Evolutionary conservation across 2,329 filamentous ascomycete genomes (phyloP).

Genomic region (Scopulariopsis brevicaulis): DNA sequence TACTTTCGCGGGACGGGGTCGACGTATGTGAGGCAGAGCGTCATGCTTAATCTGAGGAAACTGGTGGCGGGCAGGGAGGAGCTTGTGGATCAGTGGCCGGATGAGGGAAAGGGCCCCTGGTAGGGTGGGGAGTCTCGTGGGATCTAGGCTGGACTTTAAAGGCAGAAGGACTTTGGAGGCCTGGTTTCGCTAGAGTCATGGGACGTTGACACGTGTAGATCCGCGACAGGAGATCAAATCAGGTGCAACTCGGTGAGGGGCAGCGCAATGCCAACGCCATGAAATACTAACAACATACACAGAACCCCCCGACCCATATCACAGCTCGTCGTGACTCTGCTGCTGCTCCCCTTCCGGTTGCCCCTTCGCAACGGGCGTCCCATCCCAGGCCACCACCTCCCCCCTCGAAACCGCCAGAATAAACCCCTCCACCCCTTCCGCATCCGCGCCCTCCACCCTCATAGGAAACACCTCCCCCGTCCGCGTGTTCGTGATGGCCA

Average conservation of each 20-base stretch:
- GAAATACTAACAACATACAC: too few species aligned
- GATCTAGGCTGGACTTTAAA: too few species aligned
- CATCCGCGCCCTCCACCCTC: constrained; percentile 16
- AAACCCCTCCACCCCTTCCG: constrained; percentile 26
- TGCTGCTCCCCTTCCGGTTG: background rate
- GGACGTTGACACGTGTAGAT: too few species aligned
- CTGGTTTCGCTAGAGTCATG: too few species aligned
- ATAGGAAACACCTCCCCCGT: constrained; percentile 29
- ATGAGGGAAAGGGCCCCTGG: constrained; percentile 6
- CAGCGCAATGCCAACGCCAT: too few species aligned
- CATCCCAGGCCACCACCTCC: constrained; percentile 25
- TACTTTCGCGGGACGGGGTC: constrained; percentile 5
- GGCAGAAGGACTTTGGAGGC: too few species aligned
- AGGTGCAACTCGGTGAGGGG: too few species aligned
- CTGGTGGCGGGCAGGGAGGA: background rate
- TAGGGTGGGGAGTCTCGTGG: background rate
- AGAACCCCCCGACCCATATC: background rate
- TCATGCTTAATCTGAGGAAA: constrained; percentile 3
- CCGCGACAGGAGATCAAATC: too few species aligned
- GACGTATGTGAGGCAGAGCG: constrained; percentile 4
- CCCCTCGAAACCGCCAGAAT: constrained; percentile 31
- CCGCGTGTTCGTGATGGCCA: constrained; percentile 32
- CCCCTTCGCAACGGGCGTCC: background rate
- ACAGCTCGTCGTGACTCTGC: constrained; percentile 1
- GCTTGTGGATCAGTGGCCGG: constrained; percentile 5